Evolutionary conservation across 2,329 filamentous ascomycete genomes (phyloP), one percentile per base, ranked within the genome.

Genomic region (Sporothrix dimorphospora): DNA sequence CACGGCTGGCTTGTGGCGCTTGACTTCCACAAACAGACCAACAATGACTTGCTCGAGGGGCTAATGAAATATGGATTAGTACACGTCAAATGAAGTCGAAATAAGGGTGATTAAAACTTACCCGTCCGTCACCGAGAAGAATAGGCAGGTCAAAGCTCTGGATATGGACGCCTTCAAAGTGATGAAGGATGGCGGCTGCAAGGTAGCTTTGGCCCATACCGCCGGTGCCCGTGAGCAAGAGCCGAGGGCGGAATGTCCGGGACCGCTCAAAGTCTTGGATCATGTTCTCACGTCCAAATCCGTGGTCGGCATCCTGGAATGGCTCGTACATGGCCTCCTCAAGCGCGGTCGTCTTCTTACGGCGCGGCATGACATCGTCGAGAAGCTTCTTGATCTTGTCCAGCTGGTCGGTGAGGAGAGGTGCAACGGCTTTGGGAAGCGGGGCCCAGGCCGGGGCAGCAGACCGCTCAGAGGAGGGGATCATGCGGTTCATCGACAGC

Each of bases 201-300:
- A 99, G 85, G 77, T 99, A 98, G 66, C 91, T 89, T 79, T 99
- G 97, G 0, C 97, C 96, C 95, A 98, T 98, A 11, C 96, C 96
- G 59, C 89, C 85, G 11, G 86, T 80, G n/a, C 96, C 96, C 55
- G 90, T 88, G 71, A 99, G 91, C 40, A 99, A 86, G 70, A 98
- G 85, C 59, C 96, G 88, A 9, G 96, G 97, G 21, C 96, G 88
- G 83, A 97, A 99, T 30, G 98, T 88, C 49, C 95, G 90, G 27
- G 93, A 92, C 67, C 89, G 90, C 77, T 98, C 94, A 80, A 99
- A 98, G 76, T 94, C 92, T 76, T 89, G 88, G 51, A 87, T 83
- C 77, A 91, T 81, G 27, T 89, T 91, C 81, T 99, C 96, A 70
- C 94, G 90, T 45, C 91, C 90, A 79, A 99, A 98, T 0, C 94